Base-by-base conservation (phyloP, 768 basidiomycete genomes). In the Mycena maculata region DNA sequence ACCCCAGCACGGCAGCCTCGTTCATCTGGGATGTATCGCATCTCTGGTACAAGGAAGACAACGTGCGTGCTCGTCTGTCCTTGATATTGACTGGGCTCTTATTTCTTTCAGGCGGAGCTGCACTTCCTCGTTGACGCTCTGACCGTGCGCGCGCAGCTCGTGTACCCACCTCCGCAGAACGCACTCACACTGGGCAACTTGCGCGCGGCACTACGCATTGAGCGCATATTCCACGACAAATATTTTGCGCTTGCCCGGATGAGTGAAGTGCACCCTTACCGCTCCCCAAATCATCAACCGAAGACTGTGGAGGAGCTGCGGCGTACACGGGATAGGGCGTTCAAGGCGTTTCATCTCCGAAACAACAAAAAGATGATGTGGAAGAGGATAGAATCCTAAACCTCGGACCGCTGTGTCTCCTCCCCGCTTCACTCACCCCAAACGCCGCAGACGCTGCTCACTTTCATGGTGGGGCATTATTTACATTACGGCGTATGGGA, bases 61-160 rank as follows among this genome's bases (percentile, higher is more conserved):
- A 55, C 22, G 65, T 60, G 27, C 4, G 65, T 60, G 1, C 25
- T 41, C 3, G 8, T 45, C 16, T 23, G 27, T 45, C 22, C 3
- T 48, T 15, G 3, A 15, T n/a, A 30, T 8, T n/a, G 12, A 30
- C 0, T 10, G 27, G 23, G 41, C 9, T 16, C 2, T 39, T 1
- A 22, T n/a, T 30, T 23, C 22, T 38, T 30, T 22, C 39, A 66
- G 65, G 65, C 63, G 38, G 63, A 69, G 49, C 45, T 69, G 10
- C 63, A 64, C 33, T 64, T 63, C 31, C 67, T 60, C 31, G 27
- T 69, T 38, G 63, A 69, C 44, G 62, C 67, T 10, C 56, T 56
- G n/a, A 69, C 67, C 12, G 59, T 69, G 20, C 67, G 63, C 9
- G 63, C 58, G 22, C 62, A 69, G 38, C 50, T 68, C 20, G 61